Conservation (phyloP, 129 eudicot genomes). For the Logfia minima region DNA sequence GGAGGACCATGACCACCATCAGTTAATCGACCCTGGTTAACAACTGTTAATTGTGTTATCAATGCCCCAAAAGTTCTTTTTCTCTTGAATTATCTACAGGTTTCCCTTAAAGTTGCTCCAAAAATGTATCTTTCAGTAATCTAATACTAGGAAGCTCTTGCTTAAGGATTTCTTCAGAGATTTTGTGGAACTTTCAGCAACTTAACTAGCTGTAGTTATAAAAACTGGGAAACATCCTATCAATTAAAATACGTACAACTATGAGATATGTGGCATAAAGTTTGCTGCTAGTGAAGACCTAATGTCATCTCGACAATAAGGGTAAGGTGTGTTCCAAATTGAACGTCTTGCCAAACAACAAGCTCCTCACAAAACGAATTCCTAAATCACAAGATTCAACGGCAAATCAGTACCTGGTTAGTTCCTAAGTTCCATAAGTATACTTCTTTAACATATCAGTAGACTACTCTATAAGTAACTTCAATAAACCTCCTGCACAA, state of each 20-base stretch:
- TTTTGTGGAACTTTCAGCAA: conserved; percentile 7
- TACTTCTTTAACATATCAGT: background rate
- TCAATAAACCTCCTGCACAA: background rate
- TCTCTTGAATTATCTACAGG: background rate
- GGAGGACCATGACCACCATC: background rate
- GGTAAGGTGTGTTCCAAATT: background rate
- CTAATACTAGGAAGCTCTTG: background rate
- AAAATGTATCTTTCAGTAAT: background rate
- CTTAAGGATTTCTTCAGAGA: background rate
- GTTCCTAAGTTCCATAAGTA: background rate
- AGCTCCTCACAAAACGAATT: background rate
- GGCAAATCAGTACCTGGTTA: background rate
- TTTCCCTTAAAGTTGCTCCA: background rate
- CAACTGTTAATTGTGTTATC: conserved; percentile 8
- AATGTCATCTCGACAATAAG: background rate
- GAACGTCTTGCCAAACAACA: background rate
- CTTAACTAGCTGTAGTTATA: background rate
- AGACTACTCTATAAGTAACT: background rate
- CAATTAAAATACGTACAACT: background rate
- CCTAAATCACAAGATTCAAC: background rate
- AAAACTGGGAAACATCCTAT: background rate
- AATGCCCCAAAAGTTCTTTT: conserved; percentile 2
- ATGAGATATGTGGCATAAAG: background rate
- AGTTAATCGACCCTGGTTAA: background rate
- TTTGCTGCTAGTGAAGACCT: background rate